These are phyloP conservation scores for Carallia pectinifolia DNA, from an alignment of 345 rosid genomes.

Conservation along the genomic window DNA sequence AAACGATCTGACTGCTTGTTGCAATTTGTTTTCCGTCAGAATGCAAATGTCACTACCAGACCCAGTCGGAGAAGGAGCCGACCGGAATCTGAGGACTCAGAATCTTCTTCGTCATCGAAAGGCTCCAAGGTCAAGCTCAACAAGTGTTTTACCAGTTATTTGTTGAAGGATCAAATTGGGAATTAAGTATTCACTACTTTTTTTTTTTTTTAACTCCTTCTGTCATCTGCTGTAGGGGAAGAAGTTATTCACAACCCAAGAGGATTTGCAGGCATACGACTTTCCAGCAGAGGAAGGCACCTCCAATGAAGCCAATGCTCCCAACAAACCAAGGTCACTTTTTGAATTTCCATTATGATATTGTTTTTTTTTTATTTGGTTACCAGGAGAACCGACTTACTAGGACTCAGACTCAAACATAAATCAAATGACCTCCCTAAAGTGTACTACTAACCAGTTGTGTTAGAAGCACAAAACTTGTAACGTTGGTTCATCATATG, in stretches of 20 bases:
- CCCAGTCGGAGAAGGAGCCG: not conserved
- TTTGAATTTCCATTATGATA: not conserved
- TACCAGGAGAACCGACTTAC: no score
- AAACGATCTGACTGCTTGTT: not conserved
- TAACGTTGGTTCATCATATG: no score
- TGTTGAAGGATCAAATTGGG: not conserved
- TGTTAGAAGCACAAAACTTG: no score
- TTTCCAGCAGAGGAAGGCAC: not conserved
- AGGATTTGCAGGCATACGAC: no score
- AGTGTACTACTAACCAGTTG: no score
- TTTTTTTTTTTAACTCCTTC: not conserved
- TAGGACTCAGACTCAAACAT: no score
- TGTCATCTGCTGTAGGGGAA: not conserved
- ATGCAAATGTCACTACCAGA: not conserved
- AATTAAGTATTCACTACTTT: no score
- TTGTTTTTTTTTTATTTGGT: no score
- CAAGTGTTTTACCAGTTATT: not conserved
- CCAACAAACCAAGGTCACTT: not conserved
- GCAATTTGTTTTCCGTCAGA: not conserved
- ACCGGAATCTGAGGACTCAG: conserved; percentile 17
- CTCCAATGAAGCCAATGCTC: not conserved
- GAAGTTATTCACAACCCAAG: not conserved
- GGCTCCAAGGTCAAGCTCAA: conserved; percentile 23
- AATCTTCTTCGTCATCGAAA: conserved; percentile 5
- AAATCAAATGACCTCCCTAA: no score